Evolutionary conservation across 768 basidiomycete species (phyloP), one percentile per base, ranked within the genome.

Genomic region (Clavulina sp.): DNA sequence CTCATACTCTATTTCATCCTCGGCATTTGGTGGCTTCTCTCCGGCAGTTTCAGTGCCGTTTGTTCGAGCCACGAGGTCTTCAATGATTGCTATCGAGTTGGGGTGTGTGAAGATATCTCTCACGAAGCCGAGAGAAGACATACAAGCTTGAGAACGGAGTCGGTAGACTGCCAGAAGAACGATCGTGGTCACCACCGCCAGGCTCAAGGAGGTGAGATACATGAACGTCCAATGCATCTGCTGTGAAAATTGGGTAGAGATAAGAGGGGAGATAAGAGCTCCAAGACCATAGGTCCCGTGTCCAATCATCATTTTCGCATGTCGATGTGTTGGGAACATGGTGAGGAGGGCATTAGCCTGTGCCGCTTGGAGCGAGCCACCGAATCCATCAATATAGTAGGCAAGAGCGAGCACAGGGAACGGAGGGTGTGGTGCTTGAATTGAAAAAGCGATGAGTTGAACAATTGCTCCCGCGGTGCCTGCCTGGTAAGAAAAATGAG

Each of bases 171-270:
- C 51, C 2, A 71, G 56, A 4, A 89, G 63, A 3, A 77, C 49
- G 9, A 71, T 34, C 0, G 72, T 68, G 56, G 83, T 86, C 38
- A 67, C 56, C 16, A 76, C 51, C 0, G 82, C 76, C n/a, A 91
- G 56, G 1, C 76, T 80, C 0, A 88, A 64, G 0, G 84, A 84
- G 1, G 67, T 67, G 5, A 88, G 69, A 59, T 78, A 91, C 61
- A 88, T 81, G 61, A 82, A 80, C 1, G 78, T 82, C 87, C 86
- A 89, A 30, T 66, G 71, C 0, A 56, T 62, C 23, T 75, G 58
- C 52, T 76, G 74, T 0, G 83, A 70, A 57, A 92, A 91, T 52
- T 87, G 82, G 0, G 89, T 92, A 0, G 87, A 73, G 0, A 81
- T 76, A 16, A 92, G 70, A 2, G 89, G 88, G 0, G 86, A 59